Conservation (phyloP, 225 moss, liverwort and hornwort species). For the Pseudisothecium myosuroides region DNA sequence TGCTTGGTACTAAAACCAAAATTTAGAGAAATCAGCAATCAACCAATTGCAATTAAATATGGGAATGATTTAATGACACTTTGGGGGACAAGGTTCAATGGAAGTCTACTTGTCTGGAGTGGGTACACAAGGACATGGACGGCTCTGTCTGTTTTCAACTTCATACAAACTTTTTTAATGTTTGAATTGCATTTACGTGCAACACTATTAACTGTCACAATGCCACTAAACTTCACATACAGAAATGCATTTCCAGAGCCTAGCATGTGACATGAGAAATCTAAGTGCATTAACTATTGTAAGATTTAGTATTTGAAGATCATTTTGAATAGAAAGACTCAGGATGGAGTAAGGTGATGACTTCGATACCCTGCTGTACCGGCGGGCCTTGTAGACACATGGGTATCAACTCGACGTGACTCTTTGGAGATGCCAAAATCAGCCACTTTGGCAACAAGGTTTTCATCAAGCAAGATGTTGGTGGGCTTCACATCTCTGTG, state of each 20-base stretch:
- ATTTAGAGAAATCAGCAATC: no score
- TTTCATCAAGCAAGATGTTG: slow-evolving; percentile 27
- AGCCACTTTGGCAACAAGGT: slow-evolving; percentile 55
- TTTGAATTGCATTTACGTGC: background rate
- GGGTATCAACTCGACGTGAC: slow-evolving; percentile 10
- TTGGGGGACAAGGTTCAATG: background rate
- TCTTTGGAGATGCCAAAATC: slow-evolving; percentile 63
- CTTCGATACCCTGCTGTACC: slow-evolving; percentile 23
- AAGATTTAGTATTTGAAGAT: background rate
- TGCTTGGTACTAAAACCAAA: no score
- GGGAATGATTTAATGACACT: no score
- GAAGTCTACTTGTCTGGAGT: background rate
- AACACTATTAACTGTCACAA: background rate
- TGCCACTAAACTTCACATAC: background rate
- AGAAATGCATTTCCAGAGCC: background rate
- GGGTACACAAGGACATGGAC: no score
- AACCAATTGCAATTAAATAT: no score
- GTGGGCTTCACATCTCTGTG: slow-evolving; percentile 27
- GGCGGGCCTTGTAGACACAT: slow-evolving; percentile 27
- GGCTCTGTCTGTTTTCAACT: background rate
- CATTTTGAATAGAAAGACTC: background rate
- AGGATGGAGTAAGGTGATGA: background rate
- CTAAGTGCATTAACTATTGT: background rate
- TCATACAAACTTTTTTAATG: background rate
- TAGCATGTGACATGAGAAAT: background rate